Base-by-base conservation (phyloP, 2,329 filamentous ascomycete genomes). In the Cyclaneusma minus region DNA sequence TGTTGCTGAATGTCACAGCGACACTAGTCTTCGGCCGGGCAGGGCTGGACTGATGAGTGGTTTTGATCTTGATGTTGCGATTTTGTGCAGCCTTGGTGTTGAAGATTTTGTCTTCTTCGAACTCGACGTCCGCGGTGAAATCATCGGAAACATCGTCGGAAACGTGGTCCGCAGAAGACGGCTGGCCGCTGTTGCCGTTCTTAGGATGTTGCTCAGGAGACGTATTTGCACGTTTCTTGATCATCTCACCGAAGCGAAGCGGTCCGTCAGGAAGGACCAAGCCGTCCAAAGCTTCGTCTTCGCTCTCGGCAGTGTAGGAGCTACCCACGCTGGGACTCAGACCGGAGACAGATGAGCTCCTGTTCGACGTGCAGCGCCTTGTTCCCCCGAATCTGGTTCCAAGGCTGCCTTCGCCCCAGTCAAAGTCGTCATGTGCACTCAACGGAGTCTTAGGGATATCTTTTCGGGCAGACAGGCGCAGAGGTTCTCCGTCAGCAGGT, bases 271-370 rank as follows among this genome's bases (percentile, higher is more conserved):
- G 89, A 11, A 95, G 61, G 12, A 93, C 60, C 9, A 98, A 63
- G n/a, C 87, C 87, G 33, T 89, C 81, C 33, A 95, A 67, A 5
- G 80, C 78, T 49, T 95, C 87, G 39, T 93, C 85, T 45, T 94
- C 87, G 45, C 85, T 95, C 55, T 94, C 89, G 7, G 71, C 68
- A 2, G 84, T 93, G 40, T 92, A 73, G 36, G 81, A 89, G 50
- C 87, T 95, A 12, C 84, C 81, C 29, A 92, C 68, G 48, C 85
- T 95, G 9, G 89, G 87, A 45, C 87, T 95, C 49, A 94, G 66
- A 15, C 82, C 81, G 20, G 85, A 93, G 18, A 77, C 72, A 11
- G 83, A 87, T 1, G 84, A 93, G 55, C 82, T 89, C 42, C 82
- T 73, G 42, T 74, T 73, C 25, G 82, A 85, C 21, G 70, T 71